Percentiles rank a stretch among this genome's conserved stretches.
Conservation (phyloP, 139 green algal genomes). For the Edaphochlamys debaryana region DNA sequence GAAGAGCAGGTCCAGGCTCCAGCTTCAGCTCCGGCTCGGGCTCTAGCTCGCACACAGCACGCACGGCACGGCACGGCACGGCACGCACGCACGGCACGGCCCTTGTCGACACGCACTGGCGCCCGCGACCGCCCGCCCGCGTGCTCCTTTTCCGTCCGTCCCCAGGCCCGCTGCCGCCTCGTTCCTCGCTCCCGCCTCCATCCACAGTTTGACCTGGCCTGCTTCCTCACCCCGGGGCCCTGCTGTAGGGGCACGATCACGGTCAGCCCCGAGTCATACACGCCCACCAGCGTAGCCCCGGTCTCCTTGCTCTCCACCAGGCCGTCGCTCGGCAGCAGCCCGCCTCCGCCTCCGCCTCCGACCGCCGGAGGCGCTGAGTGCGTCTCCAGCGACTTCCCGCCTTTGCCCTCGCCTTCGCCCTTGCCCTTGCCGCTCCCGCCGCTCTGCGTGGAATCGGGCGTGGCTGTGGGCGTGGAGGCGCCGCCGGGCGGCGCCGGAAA, state of each 20-base stretch:
- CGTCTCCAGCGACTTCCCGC: background rate
- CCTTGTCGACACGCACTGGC: no score
- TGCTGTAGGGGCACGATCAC: constrained; percentile 12
- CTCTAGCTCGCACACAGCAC: no score
- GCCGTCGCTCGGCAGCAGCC: background rate
- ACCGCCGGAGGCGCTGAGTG: background rate
- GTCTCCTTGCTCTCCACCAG: constrained; percentile 42
- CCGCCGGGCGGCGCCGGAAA: background rate
- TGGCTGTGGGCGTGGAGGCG: background rate
- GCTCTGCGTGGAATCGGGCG: background rate
- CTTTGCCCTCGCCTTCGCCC: background rate
- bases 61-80: no score
- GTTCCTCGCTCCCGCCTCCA: no score
- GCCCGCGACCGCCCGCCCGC: no score
- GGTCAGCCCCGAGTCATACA: constrained; percentile 50
- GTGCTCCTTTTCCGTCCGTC: no score
- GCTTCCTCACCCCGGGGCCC: background rate
- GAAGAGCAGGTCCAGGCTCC: no score
- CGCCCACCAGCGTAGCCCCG: constrained; percentile 34
- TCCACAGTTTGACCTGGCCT: no score
- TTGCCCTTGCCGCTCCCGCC: background rate
- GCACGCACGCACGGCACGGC: no score
- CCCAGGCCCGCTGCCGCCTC: no score
- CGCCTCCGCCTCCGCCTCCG: background rate
- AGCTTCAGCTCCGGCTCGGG: no score